Evolutionary conservation across 2,329 filamentous ascomycete genomes (phyloP).

Genomic region (Aspergillaceae sp.): DNA sequence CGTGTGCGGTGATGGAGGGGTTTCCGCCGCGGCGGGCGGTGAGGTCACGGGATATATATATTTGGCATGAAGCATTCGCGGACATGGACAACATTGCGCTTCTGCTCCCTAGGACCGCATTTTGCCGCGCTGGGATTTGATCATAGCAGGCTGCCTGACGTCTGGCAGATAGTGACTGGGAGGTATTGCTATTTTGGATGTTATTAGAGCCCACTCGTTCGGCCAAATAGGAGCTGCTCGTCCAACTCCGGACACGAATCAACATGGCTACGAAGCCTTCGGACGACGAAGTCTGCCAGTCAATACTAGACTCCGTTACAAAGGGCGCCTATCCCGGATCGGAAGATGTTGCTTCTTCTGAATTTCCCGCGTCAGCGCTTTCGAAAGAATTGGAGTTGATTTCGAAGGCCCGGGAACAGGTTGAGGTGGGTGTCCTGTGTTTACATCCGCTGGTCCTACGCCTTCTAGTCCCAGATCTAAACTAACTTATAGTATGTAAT

Average conservation of each 20-base stretch:
- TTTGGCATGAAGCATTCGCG: too few species aligned
- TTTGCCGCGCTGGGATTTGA: background rate
- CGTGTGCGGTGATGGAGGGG: background rate
- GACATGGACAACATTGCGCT: too few species aligned
- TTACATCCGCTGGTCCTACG: background rate
- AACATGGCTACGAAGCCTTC: slow-evolving; percentile 30
- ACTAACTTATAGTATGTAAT: background rate
- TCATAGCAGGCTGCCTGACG: background rate
- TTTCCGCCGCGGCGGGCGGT: slow-evolving; percentile 1
- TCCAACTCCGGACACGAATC: slow-evolving; percentile 3
- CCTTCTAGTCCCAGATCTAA: background rate
- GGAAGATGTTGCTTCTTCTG: slow-evolving; percentile 47
- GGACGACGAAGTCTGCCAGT: slow-evolving; percentile 44
- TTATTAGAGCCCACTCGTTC: background rate
- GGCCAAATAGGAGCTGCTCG: background rate
- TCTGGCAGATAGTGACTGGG: background rate
- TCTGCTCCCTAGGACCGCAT: background rate
- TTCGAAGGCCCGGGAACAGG: slow-evolving; percentile 43
- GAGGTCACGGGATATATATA: background rate
- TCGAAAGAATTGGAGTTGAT: slow-evolving; percentile 45
- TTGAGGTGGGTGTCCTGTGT: slow-evolving; percentile 37
- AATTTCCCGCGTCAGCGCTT: slow-evolving; percentile 42
- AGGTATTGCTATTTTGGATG: background rate
- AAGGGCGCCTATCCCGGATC: slow-evolving; percentile 49
- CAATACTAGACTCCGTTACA: slow-evolving; percentile 56